Evolutionary conservation across 768 basidiomycete species (phyloP).

Genomic region (Lactarius trivialis): DNA sequence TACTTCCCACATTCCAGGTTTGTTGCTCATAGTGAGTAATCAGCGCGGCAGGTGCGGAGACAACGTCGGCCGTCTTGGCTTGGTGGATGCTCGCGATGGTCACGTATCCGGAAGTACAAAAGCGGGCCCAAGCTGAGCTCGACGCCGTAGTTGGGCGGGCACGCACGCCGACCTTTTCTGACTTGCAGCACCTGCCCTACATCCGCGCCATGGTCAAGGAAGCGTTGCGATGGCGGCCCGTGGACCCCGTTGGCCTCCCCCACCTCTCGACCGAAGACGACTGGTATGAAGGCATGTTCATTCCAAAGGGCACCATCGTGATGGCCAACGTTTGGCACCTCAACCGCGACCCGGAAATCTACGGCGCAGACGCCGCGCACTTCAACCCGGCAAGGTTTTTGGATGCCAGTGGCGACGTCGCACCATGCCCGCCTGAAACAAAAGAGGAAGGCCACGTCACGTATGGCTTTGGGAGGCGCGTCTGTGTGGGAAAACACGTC

Average conservation of each 20-base stretch:
- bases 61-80: neutral
- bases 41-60: conserved; percentile 5
- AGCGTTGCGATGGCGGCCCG: conserved; percentile 9
- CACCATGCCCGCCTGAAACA: conserved; percentile 22
- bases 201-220: conserved; percentile 21
- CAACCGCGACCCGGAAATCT: conserved; percentile 25
- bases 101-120: conserved; percentile 1
- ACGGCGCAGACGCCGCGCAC: conserved; percentile 23
- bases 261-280: conserved; percentile 26
- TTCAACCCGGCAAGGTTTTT: conserved; percentile 26
- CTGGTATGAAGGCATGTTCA: conserved; percentile 26
- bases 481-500: conserved; percentile 13
- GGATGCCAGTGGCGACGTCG: conserved; percentile 23
- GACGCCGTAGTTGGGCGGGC: conserved; percentile 12
- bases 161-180: conserved; percentile 16
- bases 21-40: neutral
- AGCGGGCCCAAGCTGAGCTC: conserved; percentile 7
- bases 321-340: conserved; percentile 28
- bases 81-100: conserved; percentile 16
- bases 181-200: conserved; percentile 11
- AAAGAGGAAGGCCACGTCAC: conserved; percentile 27
- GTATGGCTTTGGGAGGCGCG: conserved; percentile 27
- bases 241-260: conserved; percentile 14
- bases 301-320: conserved; percentile 33
- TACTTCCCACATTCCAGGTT: neutral